These are phyloP conservation scores for Tricholoma sp. DNA, from an alignment of 768 basidiomycete species.

Conservation along the genomic window DNA sequence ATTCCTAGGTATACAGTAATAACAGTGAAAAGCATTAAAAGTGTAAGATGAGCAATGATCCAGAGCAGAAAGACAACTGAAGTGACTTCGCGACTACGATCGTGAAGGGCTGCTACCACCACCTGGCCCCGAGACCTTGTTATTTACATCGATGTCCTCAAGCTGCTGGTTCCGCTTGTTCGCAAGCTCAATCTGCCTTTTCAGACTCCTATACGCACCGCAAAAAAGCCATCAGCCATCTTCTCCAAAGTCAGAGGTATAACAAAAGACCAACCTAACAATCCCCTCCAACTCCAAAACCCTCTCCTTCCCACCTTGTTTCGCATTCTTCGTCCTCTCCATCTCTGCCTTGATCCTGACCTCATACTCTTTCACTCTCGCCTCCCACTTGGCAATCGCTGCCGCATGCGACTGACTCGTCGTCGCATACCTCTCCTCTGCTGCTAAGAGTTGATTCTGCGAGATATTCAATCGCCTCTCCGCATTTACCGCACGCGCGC, in stretches of 20 bases:
- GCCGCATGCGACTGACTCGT: constrained; percentile 67
- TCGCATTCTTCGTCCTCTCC: constrained; percentile 89
- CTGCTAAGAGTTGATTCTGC: constrained; percentile 76
- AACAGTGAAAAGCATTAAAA: neutral
- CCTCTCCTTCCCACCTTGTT: constrained; percentile 91
- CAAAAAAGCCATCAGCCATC: constrained; percentile 5
- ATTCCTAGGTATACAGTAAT: neutral
- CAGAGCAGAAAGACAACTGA: neutral
- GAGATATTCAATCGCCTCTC: constrained; percentile 85
- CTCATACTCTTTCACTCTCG: constrained; percentile 92
- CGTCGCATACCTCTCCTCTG: constrained; percentile 79
- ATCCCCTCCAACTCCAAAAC: constrained; percentile 65
- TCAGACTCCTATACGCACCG: constrained; percentile 49
- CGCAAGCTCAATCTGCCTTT: constrained; percentile 75
- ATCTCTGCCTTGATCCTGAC: constrained; percentile 73
- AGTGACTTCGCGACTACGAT: neutral
- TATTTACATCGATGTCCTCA: constrained; percentile 44
- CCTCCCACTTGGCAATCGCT: constrained; percentile 90
- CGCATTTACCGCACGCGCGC: constrained; percentile 73
- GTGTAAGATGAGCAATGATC: neutral
- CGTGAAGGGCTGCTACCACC: neutral
- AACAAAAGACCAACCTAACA: constrained; percentile 48
- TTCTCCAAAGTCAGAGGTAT: constrained; percentile 1
- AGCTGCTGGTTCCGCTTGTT: constrained; percentile 65
- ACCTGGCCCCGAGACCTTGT: constrained; percentile 17